Evolutionary conservation across 2,329 filamentous ascomycete genomes (phyloP), one percentile per base, ranked within the genome.

Genomic region (Diplocarpon rosae): DNA sequence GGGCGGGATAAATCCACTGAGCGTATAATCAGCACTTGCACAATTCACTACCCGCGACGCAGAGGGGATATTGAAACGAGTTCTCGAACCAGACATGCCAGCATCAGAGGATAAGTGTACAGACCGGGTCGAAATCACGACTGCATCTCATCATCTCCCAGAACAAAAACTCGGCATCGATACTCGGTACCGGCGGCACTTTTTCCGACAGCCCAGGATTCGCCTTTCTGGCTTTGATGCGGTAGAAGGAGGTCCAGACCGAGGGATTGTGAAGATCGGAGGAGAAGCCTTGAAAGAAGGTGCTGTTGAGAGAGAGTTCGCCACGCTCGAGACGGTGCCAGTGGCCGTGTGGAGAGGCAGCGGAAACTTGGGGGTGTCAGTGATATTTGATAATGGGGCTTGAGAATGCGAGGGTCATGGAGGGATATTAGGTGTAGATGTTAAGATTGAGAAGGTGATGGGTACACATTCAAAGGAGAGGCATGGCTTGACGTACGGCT

Each of bases 281-380:
- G 48, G 79, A 80, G 69, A 95, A 96, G 1, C 73, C 76, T 1
- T 66, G 61, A 63, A 90, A 95, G 70, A 89, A 96, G 8, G 66
- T 63, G 11, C 73, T 69, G 60, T 94, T 80, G 63, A 95, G 70
- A 20, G 74, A 69, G 48, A 94, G 82, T 49, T 87, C 79, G 48
- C 90, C 90, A 46, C 83, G 80, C 64, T 98, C 92, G 37, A 96
- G 73, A 35, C 75, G 76, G 59, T 95, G 88, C 90, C 90, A 96
- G 60, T 78, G 82, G 33, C 92, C 92, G 53, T 79, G 66, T 2
- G 87, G 88, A 0, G 81, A 77, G 2, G 83, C 80, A 56, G 76
- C 75, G 42, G 86, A 87, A 59, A 96, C 92, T 24, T 24, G 20
- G 20, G 20, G 3, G 7, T 24, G 20, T 24, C 4, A 24, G 20